Base-by-base conservation (phyloP, 306 rosid species). In the Casuarina glauca region DNA sequence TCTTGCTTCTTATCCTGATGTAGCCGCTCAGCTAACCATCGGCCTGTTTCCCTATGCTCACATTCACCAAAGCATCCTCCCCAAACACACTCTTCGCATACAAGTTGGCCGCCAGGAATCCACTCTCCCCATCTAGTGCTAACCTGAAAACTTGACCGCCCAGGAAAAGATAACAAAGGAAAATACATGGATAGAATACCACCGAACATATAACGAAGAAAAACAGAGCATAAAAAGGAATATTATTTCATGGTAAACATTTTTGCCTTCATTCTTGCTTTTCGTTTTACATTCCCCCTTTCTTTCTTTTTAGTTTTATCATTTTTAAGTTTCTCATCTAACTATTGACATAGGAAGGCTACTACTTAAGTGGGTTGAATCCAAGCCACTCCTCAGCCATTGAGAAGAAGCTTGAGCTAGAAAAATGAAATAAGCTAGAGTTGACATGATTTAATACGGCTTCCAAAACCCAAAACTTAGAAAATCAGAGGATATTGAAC, bases 1-100 rank as follows among this genome's bases (percentile, higher is more conserved):
- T 96, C 86, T 96, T 96, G 85, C 99, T 96, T 89, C 99, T 93
- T 82, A 96, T 96, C 87, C 99, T 88, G 86, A 96, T 96, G 88
- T 93, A 96, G 55, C 99, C 99, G 71, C 92, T 86, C 80, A 96
- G 90, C 90, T 96, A 93, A 51, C 86, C 91, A 66, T 96, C 99
- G 43, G 77, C 62, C 85, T 91, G 98, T 80, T 93, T 96, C 86
- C 93, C 99, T 45, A 96, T 82, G 82, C 99, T 96, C 83, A 96
- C 81, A 83, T 96, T 96, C 80, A 93, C 99, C 82, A 96, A 73
- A 63, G 99, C 99, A 83, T 96, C 99, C 83, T 96, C 99, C 79
- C 99, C 99, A 60, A 96, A 96, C 43, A 93, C 96, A 80, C 99
- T 96, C 91, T 93, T 96, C 1, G 99, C 99, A 9, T 93, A 96